A percentile compares a stretch with the other conserved stretches of the same genome.
These are phyloP conservation scores for Colletotrichum godetiae DNA, from an alignment of 2,329 filamentous ascomycete species.

Conservation along the genomic window DNA sequence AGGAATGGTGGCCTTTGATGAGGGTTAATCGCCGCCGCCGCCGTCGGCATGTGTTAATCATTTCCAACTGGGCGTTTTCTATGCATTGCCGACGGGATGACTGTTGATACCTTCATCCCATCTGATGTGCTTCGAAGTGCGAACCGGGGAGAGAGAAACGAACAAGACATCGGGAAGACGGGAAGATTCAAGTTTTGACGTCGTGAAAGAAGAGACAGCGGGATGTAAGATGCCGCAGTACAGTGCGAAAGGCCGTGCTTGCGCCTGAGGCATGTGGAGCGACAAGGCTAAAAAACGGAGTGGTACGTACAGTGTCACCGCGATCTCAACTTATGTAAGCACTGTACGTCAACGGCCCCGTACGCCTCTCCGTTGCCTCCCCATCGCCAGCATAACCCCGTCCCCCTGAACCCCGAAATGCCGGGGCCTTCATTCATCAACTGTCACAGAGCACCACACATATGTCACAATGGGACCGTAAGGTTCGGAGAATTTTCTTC, in stretches of 20 bases:
- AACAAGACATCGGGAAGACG: neutral
- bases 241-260: neutral
- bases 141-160: neutral
- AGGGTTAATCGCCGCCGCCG: neutral
- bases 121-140: neutral
- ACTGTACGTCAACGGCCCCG: neutral
- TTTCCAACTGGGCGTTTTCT: neutral
- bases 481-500: conserved; percentile 5
- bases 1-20: neutral
- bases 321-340: neutral
- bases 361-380: neutral
- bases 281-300: no score
- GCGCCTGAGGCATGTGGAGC: neutral
- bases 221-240: neutral
- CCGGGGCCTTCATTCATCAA: neutral
- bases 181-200: neutral
- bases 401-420: neutral
- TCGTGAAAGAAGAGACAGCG: neutral
- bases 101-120: neutral
- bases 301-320: no score
- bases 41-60: neutral
- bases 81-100: neutral
- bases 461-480: neutral
- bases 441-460: neutral
- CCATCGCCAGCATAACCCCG: neutral